Conservation (phyloP, 108 stramenopile species). For the Cyclotella baltica region DNA sequence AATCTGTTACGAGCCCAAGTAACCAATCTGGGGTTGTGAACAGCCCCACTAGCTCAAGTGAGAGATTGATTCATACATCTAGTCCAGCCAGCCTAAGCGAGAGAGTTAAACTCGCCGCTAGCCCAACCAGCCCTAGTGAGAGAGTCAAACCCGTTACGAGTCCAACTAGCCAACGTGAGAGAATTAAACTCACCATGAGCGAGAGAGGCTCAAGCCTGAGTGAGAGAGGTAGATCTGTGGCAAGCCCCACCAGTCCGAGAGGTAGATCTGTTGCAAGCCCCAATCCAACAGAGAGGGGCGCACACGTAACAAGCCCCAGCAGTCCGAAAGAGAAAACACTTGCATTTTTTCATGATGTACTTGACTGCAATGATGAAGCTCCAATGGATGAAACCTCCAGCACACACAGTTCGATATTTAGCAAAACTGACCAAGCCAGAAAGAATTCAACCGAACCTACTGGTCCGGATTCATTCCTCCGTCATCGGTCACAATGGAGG, state of each 20-base stretch:
- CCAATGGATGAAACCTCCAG: not conserved
- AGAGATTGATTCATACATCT: too few species aligned
- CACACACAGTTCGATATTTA: not conserved
- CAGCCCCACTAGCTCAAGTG: too few species aligned
- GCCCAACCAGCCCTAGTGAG: not conserved
- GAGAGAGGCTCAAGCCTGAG: too few species aligned
- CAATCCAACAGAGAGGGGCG: too few species aligned
- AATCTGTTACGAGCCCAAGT: too few species aligned
- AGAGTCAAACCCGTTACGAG: not conserved
- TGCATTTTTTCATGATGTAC: slow-evolving; percentile 31
- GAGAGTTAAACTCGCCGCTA: not conserved
- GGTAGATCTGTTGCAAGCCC: too few species aligned
- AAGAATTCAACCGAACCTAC: not conserved
- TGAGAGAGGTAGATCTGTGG: too few species aligned
- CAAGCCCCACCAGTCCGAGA: not conserved
- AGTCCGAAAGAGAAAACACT: not conserved
- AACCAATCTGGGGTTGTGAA: too few species aligned
- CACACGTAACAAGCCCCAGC: not conserved
- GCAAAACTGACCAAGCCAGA: not conserved
- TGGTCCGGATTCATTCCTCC: slow-evolving; percentile 11
- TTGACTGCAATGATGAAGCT: slow-evolving; percentile 27
- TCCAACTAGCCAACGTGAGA: too few species aligned
- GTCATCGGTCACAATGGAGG: slow-evolving; percentile 47
- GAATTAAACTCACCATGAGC: too few species aligned
- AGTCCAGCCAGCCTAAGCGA: too few species aligned